Evolutionary conservation across 2,329 filamentous ascomycete genomes (phyloP).

Genomic region (Coniochaeta sp.): DNA sequence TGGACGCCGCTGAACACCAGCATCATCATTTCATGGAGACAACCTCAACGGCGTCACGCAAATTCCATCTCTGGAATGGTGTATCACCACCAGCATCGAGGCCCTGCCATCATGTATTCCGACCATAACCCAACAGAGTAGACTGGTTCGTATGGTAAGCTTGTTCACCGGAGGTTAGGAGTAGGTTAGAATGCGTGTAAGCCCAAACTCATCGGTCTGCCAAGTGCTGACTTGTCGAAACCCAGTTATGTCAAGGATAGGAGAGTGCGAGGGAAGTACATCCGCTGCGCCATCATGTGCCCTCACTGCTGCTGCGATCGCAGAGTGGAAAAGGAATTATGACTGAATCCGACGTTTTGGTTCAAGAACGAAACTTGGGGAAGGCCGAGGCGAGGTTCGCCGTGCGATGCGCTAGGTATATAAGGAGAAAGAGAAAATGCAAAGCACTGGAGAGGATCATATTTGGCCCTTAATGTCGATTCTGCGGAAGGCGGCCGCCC

Average conservation of each 20-base stretch:
- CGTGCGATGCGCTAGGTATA: neutral
- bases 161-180: neutral
- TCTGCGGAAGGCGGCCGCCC: slow-evolving; percentile 67
- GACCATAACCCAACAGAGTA: neutral
- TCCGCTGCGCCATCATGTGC: neutral
- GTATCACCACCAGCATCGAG: neutral
- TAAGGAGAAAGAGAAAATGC: neutral
- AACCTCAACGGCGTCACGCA: neutral
- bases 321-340: neutral
- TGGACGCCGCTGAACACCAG: neutral
- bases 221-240: neutral
- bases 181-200: neutral
- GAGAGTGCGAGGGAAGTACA: neutral
- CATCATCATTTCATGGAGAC: neutral
- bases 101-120: neutral
- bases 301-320: neutral
- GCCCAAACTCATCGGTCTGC: neutral
- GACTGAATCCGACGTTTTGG: neutral
- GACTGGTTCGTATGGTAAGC: neutral
- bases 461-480: slow-evolving; percentile 99
- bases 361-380: neutral
- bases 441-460: slow-evolving; percentile 32
- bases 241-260: neutral
- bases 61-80: neutral
- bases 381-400: neutral